Evolutionary conservation across 306 rosid species (phyloP), one percentile per base, ranked within the genome.

Genomic region (Luffa aegyptiaca): DNA sequence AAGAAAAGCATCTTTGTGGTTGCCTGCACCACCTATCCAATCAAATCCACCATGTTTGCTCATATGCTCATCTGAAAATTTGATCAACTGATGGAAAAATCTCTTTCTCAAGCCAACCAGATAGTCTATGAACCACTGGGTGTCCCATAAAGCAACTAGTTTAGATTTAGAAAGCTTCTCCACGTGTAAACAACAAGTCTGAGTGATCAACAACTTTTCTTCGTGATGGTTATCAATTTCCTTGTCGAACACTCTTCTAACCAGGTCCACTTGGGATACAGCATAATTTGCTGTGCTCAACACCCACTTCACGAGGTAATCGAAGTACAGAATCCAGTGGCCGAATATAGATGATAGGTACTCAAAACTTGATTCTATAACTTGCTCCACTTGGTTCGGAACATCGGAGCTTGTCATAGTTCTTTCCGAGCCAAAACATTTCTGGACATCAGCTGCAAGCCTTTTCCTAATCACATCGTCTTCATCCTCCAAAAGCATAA

Each of bases 211-310:
- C 59, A 95, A 84, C 84, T 89, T 95, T 85, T 95, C 99, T 92
- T 95, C 99, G 37, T 95, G 96, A 83, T 88, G 88, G 85, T 95
- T 95, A 84, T 95, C 99, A 42, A 95, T 95, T 82, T 95, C 99
- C 89, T 93, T 95, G 84, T 93, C 99, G 36, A 95, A 95, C 66
- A 95, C 97, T 75, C 85, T 93, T 78, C 97, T 88, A 76, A 95
- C 96, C 48, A 91, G 96, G 86, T 95, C 97, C 75, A 90, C 93
- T 82, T 81, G 74, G 2, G 89, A 81, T 8, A 87, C 81, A 44
- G 83, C 85, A 77, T 71, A 81, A 83, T 79, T 79, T 61, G 87
- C 90, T 16, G 88, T 84, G 55, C 83, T 83, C 48, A 93, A 83
- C 58, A 93, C 84, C 88, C 91, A 90, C 55, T 68, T 77, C 46